Evolutionary conservation across 2,329 filamentous ascomycete species (phyloP).

Genomic region (Hypoxylon sp.): DNA sequence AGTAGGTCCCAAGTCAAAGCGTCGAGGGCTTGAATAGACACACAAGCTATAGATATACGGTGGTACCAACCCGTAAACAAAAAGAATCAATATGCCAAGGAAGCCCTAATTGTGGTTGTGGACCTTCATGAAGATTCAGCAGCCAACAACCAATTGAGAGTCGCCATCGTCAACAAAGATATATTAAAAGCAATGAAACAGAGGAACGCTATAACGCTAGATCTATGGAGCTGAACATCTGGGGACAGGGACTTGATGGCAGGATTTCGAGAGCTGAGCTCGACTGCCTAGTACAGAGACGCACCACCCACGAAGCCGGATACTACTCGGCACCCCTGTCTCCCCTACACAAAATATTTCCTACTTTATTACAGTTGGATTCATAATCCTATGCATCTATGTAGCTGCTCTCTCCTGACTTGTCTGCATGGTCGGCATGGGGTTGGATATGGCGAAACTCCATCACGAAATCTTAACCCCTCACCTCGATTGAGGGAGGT

Average conservation of each 20-base stretch:
- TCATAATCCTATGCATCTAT: slow-evolving; percentile 29
- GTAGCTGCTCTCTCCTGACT: slow-evolving; percentile 26
- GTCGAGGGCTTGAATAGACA: slow-evolving; percentile 4
- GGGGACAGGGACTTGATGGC: slow-evolving; percentile 6
- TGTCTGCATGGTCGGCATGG: slow-evolving; percentile 29
- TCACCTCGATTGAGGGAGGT: slow-evolving; percentile 37
- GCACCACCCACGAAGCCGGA: slow-evolving; percentile 19
- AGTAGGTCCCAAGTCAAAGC: slow-evolving; percentile 8
- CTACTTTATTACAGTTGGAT: slow-evolving; percentile 32
- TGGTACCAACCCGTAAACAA: slow-evolving; percentile 21
- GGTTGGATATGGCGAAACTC: slow-evolving; percentile 38
- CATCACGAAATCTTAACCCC: slow-evolving; percentile 41
- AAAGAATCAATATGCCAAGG: slow-evolving; percentile 25
- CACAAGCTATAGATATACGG: neutral
- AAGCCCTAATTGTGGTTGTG: slow-evolving; percentile 37
- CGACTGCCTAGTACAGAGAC: slow-evolving; percentile 27
- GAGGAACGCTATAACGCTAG: slow-evolving; percentile 18
- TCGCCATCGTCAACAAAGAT: slow-evolving; percentile 25
- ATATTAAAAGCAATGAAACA: slow-evolving; percentile 34
- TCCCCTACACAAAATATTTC: slow-evolving; percentile 21
- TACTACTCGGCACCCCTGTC: slow-evolving; percentile 32
- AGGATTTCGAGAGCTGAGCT: slow-evolving; percentile 30
- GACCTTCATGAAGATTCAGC: slow-evolving; percentile 28
- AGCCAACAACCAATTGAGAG: slow-evolving; percentile 23
- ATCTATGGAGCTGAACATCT: slow-evolving; percentile 34